phyloP scores from a whole-genome alignment of 208 protist genomes.

The Herpetomonas muscarum region DNA sequence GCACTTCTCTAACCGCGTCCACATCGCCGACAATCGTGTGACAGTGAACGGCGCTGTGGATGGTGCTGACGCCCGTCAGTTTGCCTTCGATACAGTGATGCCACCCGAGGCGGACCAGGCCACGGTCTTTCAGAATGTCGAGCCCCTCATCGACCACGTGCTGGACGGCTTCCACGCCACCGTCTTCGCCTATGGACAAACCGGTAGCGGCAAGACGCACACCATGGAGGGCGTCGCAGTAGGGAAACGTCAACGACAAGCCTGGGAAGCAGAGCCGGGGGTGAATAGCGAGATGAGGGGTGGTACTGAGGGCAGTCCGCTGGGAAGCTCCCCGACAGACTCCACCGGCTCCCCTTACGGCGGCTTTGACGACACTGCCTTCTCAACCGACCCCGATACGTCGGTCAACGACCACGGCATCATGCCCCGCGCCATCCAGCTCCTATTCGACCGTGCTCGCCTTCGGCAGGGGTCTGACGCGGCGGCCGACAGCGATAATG shows the following conservation, averaged over 20 bases:
- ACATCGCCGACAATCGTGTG: slow-evolving; percentile 29
- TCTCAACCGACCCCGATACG: slow-evolving; percentile 26
- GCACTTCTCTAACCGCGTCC: slow-evolving; percentile 35
- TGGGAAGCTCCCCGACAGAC: too few relatives aligned
- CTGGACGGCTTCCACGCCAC: slow-evolving; percentile 84
- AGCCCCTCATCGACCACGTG: slow-evolving; percentile 77
- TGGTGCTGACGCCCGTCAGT: slow-evolving; percentile 32
- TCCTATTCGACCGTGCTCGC: slow-evolving; percentile 68
- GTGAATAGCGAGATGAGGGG: too few relatives aligned
- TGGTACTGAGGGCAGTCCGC: too few relatives aligned
- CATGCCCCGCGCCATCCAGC: slow-evolving; percentile 71
- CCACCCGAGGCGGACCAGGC: slow-evolving; percentile 37
- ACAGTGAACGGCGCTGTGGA: slow-evolving; percentile 19
- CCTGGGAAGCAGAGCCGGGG: too few relatives aligned
- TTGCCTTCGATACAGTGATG: slow-evolving; percentile 80
- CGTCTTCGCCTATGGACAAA: slow-evolving; percentile 90
- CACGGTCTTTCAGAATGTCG: slow-evolving; percentile 58
- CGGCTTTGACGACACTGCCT: slow-evolving; percentile 12
- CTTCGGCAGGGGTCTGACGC: slow-evolving; percentile 23
- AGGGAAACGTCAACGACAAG: too few relatives aligned
- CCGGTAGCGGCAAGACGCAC: slow-evolving; percentile 88
- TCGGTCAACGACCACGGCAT: slow-evolving; percentile 62
- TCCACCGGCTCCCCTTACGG: neutral
- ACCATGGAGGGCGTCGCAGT: slow-evolving; percentile 84
- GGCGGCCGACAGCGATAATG: neutral